Evolutionary conservation across 139 green algal species (phyloP).

Genomic region (Gonium pectorale): DNA sequence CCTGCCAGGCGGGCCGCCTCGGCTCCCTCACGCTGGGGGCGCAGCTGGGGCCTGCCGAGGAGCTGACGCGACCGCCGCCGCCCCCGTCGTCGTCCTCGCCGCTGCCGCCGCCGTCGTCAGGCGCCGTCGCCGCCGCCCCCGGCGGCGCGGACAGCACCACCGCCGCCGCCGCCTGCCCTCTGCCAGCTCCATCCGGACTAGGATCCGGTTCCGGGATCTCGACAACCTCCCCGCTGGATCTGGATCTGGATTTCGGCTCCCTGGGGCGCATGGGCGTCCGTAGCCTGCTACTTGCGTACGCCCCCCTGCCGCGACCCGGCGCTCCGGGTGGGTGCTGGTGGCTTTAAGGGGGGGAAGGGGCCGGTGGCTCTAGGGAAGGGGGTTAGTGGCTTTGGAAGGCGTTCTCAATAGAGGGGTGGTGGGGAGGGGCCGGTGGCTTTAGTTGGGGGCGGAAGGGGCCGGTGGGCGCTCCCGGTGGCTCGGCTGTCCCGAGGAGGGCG

Average conservation of each 20-base stretch:
- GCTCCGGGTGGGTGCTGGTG: not conserved
- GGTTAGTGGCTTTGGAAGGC: too few relatives aligned
- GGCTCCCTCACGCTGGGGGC: slow-evolving; percentile 13
- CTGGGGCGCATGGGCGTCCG: too few relatives aligned
- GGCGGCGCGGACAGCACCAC: not conserved
- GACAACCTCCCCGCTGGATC: not conserved
- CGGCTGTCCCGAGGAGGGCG: too few relatives aligned
- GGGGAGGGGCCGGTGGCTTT: too few relatives aligned
- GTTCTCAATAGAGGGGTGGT: too few relatives aligned
- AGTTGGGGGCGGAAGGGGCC: too few relatives aligned
- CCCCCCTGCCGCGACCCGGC: not conserved
- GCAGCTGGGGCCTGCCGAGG: slow-evolving; percentile 20
- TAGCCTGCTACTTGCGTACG: slow-evolving; percentile 47
- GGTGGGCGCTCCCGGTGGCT: too few relatives aligned
- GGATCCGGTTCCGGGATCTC: not conserved
- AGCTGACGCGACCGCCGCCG: not conserved
- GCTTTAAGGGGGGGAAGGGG: too few relatives aligned
- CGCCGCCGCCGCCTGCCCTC: not conserved
- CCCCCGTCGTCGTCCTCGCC: not conserved
- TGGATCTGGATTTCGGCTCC: slow-evolving; percentile 6
- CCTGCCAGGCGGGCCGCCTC: not conserved
- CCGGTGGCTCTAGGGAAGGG: too few relatives aligned
- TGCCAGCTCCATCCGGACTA: too few relatives aligned
- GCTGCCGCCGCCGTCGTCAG: too few relatives aligned
- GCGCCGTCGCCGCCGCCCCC: not conserved